Evolutionary conservation across 2,329 filamentous ascomycete species (phyloP).

Genomic region (Sporothrix pallida): DNA sequence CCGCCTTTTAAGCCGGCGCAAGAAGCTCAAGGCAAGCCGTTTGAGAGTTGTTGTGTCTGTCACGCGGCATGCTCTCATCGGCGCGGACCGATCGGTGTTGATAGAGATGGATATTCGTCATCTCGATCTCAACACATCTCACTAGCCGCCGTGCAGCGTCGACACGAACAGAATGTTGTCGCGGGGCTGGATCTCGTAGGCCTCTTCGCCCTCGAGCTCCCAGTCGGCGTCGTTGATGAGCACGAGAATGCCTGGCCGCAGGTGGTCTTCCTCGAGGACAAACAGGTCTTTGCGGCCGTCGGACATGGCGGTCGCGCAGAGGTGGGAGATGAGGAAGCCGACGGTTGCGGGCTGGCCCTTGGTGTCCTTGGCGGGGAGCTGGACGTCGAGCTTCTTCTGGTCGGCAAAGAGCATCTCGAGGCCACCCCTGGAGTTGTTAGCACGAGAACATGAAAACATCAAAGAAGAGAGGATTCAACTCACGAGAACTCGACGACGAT

Average conservation of each 20-base stretch:
- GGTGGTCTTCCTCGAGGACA: constrained; percentile 72
- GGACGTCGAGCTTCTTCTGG: constrained; percentile 72
- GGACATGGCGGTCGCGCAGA: constrained; percentile 83
- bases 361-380: constrained; percentile 67
- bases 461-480: constrained; percentile 43
- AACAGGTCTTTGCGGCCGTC: constrained; percentile 88
- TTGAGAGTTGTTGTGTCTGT: too few species aligned
- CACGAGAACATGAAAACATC: constrained; percentile 25
- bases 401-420: constrained; percentile 94
- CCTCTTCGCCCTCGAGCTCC: constrained; percentile 95
- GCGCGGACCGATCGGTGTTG: not conserved
- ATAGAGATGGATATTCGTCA: not conserved
- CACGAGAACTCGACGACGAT: constrained; percentile 68
- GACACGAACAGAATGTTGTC: constrained; percentile 97
- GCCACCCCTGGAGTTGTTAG: constrained; percentile 69
- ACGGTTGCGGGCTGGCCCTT: constrained; percentile 70
- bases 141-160: constrained; percentile 88
- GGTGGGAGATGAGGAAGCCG: constrained; percentile 75
- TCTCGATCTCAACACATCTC: not conserved
- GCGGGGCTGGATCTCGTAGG: constrained; percentile 78
- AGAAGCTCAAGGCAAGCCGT: too few species aligned
- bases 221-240: constrained; percentile 98
- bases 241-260: constrained; percentile 88
- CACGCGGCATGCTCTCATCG: not conserved
- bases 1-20: too few species aligned